phyloP scores from a whole-genome alignment of 2,329 filamentous ascomycete genomes.

The Chaetomiaceae sp. region DNA sequence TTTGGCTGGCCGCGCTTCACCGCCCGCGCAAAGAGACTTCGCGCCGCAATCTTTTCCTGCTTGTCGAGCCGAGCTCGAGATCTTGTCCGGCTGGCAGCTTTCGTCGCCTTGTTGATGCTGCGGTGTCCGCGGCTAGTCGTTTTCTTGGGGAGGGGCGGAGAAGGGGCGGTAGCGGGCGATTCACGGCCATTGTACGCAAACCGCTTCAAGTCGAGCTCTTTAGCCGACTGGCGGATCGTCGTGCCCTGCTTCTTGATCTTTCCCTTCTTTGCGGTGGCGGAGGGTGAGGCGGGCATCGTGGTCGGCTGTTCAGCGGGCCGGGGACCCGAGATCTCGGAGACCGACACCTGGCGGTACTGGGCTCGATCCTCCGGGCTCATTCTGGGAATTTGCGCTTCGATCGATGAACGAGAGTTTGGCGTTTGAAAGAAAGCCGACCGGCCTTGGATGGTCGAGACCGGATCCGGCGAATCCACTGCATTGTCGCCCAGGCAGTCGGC shows the following conservation, averaged over 20 bases:
- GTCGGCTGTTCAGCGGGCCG: too few relatives aligned
- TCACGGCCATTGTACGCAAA: not conserved
- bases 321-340: not conserved
- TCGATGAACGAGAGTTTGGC: not conserved
- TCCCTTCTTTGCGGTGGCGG: not conserved
- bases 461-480: not conserved
- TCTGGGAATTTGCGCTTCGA: not conserved
- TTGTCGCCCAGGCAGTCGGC: too few relatives aligned
- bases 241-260: not conserved
- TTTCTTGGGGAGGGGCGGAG: not conserved
- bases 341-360: not conserved
- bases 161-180: not conserved
- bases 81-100: not conserved
- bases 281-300: too few relatives aligned
- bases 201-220: not conserved
- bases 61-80: not conserved
- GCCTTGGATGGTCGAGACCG: not conserved
- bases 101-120: not conserved
- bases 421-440: constrained; percentile 4
- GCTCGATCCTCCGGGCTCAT: not conserved
- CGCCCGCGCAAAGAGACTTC: constrained; percentile 2
- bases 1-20: not conserved
- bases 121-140: too few relatives aligned
- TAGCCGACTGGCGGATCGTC: not conserved
- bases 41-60: not conserved